Percentiles rank a stretch among this genome's conserved stretches.
Conservation (phyloP, 768 basidiomycete genomes). For the Suillus paluster region DNA sequence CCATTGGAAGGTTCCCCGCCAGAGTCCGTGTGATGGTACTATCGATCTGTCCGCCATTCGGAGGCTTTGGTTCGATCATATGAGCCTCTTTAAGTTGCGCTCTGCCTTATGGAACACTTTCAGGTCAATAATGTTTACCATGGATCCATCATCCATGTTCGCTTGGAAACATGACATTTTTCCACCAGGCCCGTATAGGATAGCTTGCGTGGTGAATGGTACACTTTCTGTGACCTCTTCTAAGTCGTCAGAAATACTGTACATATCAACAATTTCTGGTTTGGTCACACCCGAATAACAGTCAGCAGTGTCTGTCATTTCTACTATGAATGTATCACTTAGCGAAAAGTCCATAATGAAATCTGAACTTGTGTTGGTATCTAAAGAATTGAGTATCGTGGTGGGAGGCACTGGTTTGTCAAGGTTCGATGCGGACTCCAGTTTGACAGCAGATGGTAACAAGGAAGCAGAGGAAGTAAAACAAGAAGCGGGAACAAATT, state of each 20-base stretch:
- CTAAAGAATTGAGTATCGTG: too few species aligned
- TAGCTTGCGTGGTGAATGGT: neutral
- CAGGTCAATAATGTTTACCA: constrained; percentile 30
- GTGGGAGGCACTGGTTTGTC: too few species aligned
- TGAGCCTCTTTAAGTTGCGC: constrained; percentile 10
- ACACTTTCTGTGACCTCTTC: neutral
- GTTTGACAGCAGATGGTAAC: too few species aligned
- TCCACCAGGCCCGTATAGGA: constrained; percentile 17
- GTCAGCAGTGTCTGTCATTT: neutral
- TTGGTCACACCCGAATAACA: neutral
- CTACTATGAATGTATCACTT: too few species aligned
- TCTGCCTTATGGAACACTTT: neutral
- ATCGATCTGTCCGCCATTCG: constrained; percentile 37
- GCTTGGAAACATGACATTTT: constrained; percentile 14
- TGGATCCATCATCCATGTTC: constrained; percentile 34
- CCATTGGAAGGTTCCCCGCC: constrained; percentile 8
- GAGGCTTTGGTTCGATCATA: constrained; percentile 21
- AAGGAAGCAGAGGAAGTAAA: too few species aligned
- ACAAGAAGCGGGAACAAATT: too few species aligned
- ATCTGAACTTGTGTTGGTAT: too few species aligned
- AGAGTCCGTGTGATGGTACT: constrained; percentile 12
- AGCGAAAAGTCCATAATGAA: too few species aligned
- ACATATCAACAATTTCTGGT: neutral
- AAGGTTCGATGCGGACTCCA: too few species aligned
- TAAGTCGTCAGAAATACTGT: too few species aligned